Conservation (phyloP, 2,329 filamentous ascomycete genomes). For the Bipolaris victoriae region DNA sequence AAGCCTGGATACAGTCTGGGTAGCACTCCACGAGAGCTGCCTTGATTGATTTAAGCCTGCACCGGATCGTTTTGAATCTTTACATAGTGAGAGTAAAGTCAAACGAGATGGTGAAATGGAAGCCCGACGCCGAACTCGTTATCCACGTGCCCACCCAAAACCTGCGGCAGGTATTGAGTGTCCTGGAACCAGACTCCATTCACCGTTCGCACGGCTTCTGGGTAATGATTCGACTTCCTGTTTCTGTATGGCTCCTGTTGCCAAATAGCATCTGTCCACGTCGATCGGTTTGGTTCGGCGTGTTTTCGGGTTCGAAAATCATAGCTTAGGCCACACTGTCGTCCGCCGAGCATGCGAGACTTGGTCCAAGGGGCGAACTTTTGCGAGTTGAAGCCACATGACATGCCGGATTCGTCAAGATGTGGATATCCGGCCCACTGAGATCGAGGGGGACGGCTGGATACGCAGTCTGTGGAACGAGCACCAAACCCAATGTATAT, state of each 20-base stretch:
- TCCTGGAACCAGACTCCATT: conserved; percentile 40
- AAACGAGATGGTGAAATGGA: background rate
- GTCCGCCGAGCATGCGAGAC: conserved; percentile 22
- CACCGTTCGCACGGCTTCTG: conserved; percentile 35
- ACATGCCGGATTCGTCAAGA: conserved; percentile 31
- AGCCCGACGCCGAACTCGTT: conserved; percentile 8
- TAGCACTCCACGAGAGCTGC: conserved; percentile 48
- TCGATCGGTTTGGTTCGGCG: conserved; percentile 25
- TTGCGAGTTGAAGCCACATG: conserved; percentile 17
- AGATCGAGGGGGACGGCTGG: conserved; percentile 45
- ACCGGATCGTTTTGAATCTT: background rate
- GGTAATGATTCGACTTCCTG: conserved; percentile 19
- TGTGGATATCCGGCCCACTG: conserved; percentile 48
- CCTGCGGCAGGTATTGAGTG: conserved; percentile 18
- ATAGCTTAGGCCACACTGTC: conserved; percentile 34
- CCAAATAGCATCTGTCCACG: conserved; percentile 46
- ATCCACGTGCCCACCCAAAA: conserved; percentile 1
- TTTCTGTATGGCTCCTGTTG: conserved; percentile 29
- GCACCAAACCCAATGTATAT: conserved; percentile 52
- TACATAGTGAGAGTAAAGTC: background rate
- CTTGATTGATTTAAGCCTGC: conserved; percentile 16
- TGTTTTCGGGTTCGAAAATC: conserved; percentile 48
- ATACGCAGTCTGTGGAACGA: conserved; percentile 46
- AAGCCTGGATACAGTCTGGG: conserved; percentile 34
- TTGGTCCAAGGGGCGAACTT: conserved; percentile 28